These are phyloP conservation scores for Lactifluus pinguis DNA, from an alignment of 768 basidiomycete genomes.

Conservation along the genomic window DNA sequence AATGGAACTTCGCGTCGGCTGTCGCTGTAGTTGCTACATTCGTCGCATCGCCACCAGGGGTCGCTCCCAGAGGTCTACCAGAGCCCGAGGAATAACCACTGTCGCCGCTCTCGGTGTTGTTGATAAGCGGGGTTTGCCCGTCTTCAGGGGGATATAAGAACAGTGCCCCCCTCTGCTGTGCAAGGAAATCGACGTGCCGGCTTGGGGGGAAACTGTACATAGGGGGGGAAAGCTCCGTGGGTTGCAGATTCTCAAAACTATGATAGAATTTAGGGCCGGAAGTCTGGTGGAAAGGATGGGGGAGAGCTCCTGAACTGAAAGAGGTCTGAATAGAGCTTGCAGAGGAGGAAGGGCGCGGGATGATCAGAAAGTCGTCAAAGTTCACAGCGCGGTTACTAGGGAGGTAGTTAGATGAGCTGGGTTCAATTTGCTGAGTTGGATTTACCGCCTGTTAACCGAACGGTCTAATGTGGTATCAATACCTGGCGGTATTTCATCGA, in stretches of 20 bases:
- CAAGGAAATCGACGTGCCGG: slow-evolving; percentile 36
- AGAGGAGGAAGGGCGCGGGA: slow-evolving; percentile 9
- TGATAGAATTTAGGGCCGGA: neutral
- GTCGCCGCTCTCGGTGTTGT: neutral
- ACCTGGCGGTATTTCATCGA: too few relatives aligned
- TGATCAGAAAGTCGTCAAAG: slow-evolving; percentile 14
- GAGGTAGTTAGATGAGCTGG: slow-evolving; percentile 21
- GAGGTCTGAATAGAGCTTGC: slow-evolving; percentile 30
- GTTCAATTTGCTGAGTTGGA: too few relatives aligned
- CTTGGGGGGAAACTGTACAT: slow-evolving; percentile 22
- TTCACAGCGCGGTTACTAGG: neutral
- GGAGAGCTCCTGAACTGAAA: slow-evolving; percentile 8
- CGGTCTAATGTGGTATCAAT: too few relatives aligned
- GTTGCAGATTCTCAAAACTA: slow-evolving; percentile 53
- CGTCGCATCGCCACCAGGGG: slow-evolving; percentile 35
- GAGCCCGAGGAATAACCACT: slow-evolving; percentile 5
- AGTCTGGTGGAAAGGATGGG: slow-evolving; percentile 13
- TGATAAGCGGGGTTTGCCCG: neutral
- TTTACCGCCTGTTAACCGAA: too few relatives aligned
- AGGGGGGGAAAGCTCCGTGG: slow-evolving; percentile 25
- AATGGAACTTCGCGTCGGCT: slow-evolving; percentile 76
- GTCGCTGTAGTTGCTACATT: slow-evolving; percentile 89
- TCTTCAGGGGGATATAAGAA: slow-evolving; percentile 32
- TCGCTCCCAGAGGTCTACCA: slow-evolving; percentile 14
- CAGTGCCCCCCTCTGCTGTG: slow-evolving; percentile 23